A percentile compares a stretch with the other conserved stretches of the same genome.
Conservation (phyloP, 768 basidiomycete species). For the Tricholoma matsutake region DNA sequence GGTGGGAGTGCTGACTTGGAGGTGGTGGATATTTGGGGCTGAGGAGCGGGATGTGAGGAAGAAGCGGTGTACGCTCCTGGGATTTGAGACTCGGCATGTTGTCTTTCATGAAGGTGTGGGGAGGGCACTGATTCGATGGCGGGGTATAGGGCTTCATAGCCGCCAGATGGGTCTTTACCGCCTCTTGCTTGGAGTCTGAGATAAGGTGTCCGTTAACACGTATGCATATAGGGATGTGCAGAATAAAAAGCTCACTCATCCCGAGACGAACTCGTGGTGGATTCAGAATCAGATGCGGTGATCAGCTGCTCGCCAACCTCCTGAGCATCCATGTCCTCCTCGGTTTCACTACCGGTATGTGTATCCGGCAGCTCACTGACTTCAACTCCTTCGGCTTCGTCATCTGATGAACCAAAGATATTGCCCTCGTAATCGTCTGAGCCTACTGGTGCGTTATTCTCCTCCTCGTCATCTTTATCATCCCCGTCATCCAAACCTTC, state of each 20-base stretch:
- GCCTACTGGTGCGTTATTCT: neutral
- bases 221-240: neutral
- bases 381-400: neutral
- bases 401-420: neutral
- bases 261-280: neutral
- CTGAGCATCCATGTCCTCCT: neutral
- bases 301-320: neutral
- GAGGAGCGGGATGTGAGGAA: neutral
- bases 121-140: constrained; percentile 7
- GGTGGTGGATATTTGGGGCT: constrained; percentile 6
- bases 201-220: neutral
- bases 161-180: neutral
- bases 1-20: constrained; percentile 11
- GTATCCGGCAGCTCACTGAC: neutral
- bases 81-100: neutral
- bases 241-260: neutral
- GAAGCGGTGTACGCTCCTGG: neutral
- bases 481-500: neutral
- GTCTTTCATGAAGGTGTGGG: neutral
- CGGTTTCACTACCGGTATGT: neutral
- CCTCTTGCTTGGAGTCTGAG: neutral
- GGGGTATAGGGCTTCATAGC: constrained; percentile 4
- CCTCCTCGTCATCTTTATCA: neutral
- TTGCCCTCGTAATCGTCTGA: constrained; percentile 1
- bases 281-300: neutral